Percentiles rank a stretch among this genome's conserved stretches.
These are phyloP conservation scores for Singerocomus rubriflavus DNA, from an alignment of 1,284 basidiomycete genomes.

Conservation along the genomic window DNA sequence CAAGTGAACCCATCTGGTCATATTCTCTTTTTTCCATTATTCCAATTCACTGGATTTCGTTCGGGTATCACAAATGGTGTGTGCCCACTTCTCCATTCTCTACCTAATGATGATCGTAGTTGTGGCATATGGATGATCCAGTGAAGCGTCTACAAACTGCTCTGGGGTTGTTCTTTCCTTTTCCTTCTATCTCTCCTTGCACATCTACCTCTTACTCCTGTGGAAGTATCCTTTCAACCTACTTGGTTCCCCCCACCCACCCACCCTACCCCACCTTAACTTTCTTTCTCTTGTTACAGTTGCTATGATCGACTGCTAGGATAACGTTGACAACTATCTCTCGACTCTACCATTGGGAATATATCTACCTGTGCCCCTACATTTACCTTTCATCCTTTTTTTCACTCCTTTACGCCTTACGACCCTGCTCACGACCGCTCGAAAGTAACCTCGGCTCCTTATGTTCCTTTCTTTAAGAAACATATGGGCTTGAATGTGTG, in stretches of 20 bases:
- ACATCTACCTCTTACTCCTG: conserved; percentile 12
- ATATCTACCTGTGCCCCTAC: not conserved
- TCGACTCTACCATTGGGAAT: not conserved
- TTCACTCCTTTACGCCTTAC: conserved; percentile 8
- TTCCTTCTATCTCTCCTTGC: conserved; percentile 1
- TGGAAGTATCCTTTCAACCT: conserved; percentile 13
- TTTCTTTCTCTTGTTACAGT: conserved; percentile 3
- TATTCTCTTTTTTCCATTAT: not conserved
- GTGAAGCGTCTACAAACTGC: not conserved
- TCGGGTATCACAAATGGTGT: not conserved
- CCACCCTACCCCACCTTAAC: not conserved
- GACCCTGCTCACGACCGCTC: conserved; percentile 16
- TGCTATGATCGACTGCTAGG: conserved; percentile 8
- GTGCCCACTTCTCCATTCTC: not conserved
- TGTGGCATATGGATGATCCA: not conserved
- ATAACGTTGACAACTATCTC: conserved; percentile 8
- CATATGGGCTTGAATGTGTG: conserved; percentile 2
- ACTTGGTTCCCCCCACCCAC: not conserved
- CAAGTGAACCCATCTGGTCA: conserved; percentile 18
- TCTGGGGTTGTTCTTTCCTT: not conserved
- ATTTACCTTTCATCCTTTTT: not conserved
- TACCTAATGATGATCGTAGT: not conserved
- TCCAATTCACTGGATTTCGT: not conserved
- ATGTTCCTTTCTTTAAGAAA: not conserved
- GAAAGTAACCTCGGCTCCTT: conserved; percentile 6